Conservation (phyloP, 306 rosid genomes). For the Inga leiocalycina region DNA sequence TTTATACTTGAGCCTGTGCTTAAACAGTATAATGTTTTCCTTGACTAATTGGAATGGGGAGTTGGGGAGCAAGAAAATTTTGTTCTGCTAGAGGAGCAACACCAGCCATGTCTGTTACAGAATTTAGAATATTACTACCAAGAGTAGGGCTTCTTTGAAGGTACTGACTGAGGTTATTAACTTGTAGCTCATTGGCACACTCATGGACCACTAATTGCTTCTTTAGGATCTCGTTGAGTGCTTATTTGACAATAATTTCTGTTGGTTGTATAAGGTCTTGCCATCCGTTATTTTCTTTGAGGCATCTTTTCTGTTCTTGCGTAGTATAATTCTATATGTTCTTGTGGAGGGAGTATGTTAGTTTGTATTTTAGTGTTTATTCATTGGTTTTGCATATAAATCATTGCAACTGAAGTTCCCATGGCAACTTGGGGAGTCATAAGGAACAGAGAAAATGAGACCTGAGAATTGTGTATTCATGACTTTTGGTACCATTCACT, state of each 20-base stretch:
- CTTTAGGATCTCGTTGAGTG: too few relatives aligned
- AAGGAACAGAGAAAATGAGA: not conserved
- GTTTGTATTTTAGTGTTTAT: not conserved
- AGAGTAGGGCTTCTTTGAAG: not conserved
- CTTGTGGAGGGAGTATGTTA: not conserved
- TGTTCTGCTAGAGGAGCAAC: not conserved
- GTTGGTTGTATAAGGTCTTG: not conserved
- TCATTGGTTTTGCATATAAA: not conserved
- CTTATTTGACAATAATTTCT: not conserved
- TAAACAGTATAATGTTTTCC: not conserved
- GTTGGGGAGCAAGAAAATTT: not conserved
- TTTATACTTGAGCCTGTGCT: conserved; percentile 9
- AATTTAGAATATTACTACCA: not conserved
- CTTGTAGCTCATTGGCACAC: not conserved
- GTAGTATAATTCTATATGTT: not conserved
- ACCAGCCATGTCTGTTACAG: not conserved
- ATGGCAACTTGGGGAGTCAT: not conserved
- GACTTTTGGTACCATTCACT: not conserved
- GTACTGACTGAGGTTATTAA: not conserved
- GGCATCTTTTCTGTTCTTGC: not conserved
- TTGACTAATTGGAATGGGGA: not conserved
- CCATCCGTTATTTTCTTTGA: not conserved
- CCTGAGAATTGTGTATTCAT: not conserved
- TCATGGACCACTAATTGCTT: too few relatives aligned
- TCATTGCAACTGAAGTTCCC: not conserved